Base-by-base conservation (phyloP, 352 stramenopile genomes). In the Elongisporangium anandrum region DNA sequence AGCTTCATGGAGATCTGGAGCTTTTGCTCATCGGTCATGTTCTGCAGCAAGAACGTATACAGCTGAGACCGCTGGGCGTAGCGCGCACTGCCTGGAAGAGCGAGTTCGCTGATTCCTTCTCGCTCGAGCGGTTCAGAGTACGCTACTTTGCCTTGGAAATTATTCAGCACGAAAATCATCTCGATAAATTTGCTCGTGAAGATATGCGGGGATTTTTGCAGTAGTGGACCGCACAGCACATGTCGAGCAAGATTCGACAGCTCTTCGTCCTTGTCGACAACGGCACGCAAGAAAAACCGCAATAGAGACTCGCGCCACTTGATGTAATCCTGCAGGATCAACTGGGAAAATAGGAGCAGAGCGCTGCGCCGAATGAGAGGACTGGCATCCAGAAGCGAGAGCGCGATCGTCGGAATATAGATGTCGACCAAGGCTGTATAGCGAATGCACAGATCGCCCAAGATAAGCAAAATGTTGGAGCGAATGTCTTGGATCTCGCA, bases 271-370 rank as follows among this genome's bases (percentile, higher is more conserved):
- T 96, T 72, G 65, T 99, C 97, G 17, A 97, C 92, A 9, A 95
- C 87, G 4, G 92, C 91, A 10, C 96, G 95, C 47, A 99, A 77
- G 70, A 99, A 99, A 61, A 98, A 96, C 50, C 96, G 92, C 48
- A 99, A 75, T 3, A 99, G 69, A 10, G 97, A 90, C 23, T 98
- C 97, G 24, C 95, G 87, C 95, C 96, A 99, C 75, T 99, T 99
- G 66, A 99, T 95, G 73, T 99, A 99, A 69, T 99, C 97, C 72
- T 99, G 96, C 5, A 99, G 72, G 17, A 99, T 83, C 15, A 99
- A 74, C 63, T 97, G 95, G 0, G 95, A 97, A 55, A 99, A 92
- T 4, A 99, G 66, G 23, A 99, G 62, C n/a, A 99, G 72, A 19
- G 96, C 94, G 61, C 97, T 97, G 41, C 97, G 95, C 13, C 97